These are phyloP conservation scores for Mucor velutinosus DNA, from an alignment of 371 early-diverging fungal genomes.

Conservation along the genomic window DNA sequence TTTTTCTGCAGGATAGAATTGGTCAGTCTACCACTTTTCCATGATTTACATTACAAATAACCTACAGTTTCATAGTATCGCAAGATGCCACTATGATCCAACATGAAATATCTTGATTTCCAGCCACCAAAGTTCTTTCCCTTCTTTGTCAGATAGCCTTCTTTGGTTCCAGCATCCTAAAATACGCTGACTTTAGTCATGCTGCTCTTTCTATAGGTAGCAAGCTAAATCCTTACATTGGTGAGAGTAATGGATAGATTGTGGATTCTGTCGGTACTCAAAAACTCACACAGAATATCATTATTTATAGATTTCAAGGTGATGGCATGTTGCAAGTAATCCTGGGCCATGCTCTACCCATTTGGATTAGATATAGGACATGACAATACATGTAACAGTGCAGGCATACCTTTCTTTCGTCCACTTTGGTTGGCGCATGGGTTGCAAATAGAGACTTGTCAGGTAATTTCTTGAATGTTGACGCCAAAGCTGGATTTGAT, in stretches of 20 bases:
- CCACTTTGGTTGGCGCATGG: constrained; percentile 69
- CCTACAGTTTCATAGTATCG: constrained; percentile 70
- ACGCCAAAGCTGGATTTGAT: constrained; percentile 40
- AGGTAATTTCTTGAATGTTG: constrained; percentile 70
- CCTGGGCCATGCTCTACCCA: constrained; percentile 45
- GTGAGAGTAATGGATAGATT: constrained; percentile 1
- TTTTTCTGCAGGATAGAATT: constrained; percentile 38
- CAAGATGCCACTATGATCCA: constrained; percentile 53
- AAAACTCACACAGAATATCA: constrained; percentile 64
- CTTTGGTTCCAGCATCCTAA: constrained; percentile 42
- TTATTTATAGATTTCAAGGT: constrained; percentile 49
- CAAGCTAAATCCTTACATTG: neutral
- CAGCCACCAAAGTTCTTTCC: constrained; percentile 87
- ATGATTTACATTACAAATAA: neutral
- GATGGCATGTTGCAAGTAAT: constrained; percentile 68
- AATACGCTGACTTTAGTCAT: too few relatives aligned
- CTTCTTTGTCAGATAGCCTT: constrained; percentile 81
- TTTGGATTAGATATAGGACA: neutral
- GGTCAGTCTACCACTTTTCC: neutral
- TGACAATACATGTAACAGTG: neutral
- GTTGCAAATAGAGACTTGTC: constrained; percentile 75
- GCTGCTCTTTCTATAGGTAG: neutral
- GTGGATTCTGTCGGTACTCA: constrained; percentile 61
- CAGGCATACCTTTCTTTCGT: constrained; percentile 61
- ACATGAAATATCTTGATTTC: constrained; percentile 77